Evolutionary conservation across 2,329 filamentous ascomycete species (phyloP), one percentile per base, ranked within the genome.

Genomic region (Fusarium incarnatum): DNA sequence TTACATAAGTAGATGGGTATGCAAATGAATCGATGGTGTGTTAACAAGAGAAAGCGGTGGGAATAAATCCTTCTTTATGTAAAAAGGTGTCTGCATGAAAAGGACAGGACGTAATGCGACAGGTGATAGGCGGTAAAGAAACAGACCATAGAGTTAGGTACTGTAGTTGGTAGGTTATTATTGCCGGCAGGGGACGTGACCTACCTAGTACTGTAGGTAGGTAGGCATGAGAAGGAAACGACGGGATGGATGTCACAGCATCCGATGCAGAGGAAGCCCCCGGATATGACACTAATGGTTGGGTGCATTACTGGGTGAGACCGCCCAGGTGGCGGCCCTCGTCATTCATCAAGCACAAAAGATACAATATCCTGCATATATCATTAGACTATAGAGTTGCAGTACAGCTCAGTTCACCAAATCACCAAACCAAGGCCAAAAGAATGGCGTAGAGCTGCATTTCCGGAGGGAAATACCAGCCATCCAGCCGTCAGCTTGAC

Each of bases 391-490:
- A 53, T 20, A 53, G 25, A 56, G 46, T 56, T 34, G 8, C 18
- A 55, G 60, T 34, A 7, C 18, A 49, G 59, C 58, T 58, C 18
- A 52, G 59, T 63, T 60, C 37, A 46, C 37, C 64, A 32, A 60
- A 64, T 44, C 57, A 67, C 42, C 57, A 62, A 70, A 65, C 45
- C 54, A 61, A 47, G 52, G 45, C 32, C 53, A 61, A 37, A 63
- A 23, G 32, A n/a, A 72, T 75, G 71, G 73, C 72, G 72, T 75
- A 57, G 71, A 64, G 68, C 56, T 69, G 68, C 70, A 75, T 65
- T 45, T 27, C 32, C 18, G 48, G 32, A 44, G 34, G 41, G 52
- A 34, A 56, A 46, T 22, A 23, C 56, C 66, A 70, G 52, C 67
- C 67, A 62, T 58, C 56, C 69, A 64, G 28, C 53, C 54, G 45